A percentile compares a stretch with the other conserved stretches of the same genome.
Evolutionary conservation across 2,329 filamentous ascomycete species (phyloP).

Genomic region (Pyricularia sp.): DNA sequence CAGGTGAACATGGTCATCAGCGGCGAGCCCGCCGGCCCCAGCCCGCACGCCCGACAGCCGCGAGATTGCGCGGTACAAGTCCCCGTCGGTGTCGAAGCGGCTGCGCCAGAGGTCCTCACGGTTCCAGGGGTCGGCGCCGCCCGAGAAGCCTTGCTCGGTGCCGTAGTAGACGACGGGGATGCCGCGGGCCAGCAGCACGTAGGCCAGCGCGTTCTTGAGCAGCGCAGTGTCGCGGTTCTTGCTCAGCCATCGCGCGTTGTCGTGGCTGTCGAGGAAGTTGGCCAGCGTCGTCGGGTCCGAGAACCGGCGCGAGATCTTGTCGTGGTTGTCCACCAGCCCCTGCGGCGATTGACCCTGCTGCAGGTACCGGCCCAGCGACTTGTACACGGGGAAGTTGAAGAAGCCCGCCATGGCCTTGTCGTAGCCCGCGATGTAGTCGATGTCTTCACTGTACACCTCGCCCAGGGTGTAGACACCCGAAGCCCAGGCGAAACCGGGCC

Average conservation of each 20-base stretch:
- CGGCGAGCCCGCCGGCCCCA: background rate
- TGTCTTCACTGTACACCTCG: conserved; percentile 44
- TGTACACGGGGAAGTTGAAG: conserved; percentile 37
- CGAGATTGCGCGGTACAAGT: conserved; percentile 26
- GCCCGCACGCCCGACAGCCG: background rate
- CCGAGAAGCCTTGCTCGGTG: conserved; percentile 46
- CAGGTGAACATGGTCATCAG: background rate
- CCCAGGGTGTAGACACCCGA: conserved; percentile 47
- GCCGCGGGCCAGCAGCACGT: conserved; percentile 18
- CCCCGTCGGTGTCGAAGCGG: conserved; percentile 28
- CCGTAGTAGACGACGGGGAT: conserved; percentile 54
- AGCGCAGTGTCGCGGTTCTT: conserved; percentile 38
- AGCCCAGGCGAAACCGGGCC: conserved; percentile 36
- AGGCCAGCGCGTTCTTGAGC: conserved; percentile 47
- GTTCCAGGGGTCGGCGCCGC: conserved; percentile 32
- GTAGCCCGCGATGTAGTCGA: conserved; percentile 37
- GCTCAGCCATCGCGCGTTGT: conserved; percentile 39
- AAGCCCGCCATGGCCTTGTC: conserved; percentile 40
- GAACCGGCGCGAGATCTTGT: conserved; percentile 9
- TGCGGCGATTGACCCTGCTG: background rate
- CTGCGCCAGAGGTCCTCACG: conserved; percentile 46
- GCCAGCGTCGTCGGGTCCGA: conserved; percentile 31
- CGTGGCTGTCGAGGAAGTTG: conserved; percentile 47
- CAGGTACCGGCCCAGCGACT: background rate
- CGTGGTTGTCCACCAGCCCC: background rate